Percentiles rank a stretch among this genome's conserved stretches.
These are phyloP conservation scores for Cymbopogon flexuosus DNA, from an alignment of 202 grass and related monocot genomes.

Conservation along the genomic window DNA sequence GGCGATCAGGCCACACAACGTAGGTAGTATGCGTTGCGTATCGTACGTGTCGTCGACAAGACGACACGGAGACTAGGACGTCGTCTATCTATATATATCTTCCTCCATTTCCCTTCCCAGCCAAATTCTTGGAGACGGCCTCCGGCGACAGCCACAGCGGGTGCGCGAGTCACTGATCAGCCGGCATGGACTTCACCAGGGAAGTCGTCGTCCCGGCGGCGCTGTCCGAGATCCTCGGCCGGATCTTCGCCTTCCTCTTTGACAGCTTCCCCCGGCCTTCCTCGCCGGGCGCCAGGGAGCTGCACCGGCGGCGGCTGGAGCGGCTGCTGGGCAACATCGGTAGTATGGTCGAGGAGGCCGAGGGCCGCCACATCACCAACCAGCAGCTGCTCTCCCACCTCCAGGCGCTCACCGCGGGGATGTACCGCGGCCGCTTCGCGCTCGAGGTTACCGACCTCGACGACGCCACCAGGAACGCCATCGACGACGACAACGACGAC, in stretches of 20 bases:
- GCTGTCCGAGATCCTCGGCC: slow-evolving; percentile 23
- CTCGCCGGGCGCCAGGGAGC: neutral
- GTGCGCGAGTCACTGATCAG: neutral
- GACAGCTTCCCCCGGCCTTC: neutral
- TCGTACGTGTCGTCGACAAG: neutral
- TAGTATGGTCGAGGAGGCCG: slow-evolving; percentile 40
- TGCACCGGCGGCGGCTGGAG: slow-evolving; percentile 32
- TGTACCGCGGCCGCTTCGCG: slow-evolving; percentile 45
- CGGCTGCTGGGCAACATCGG: slow-evolving; percentile 31
- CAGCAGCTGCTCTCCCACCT: slow-evolving; percentile 36
- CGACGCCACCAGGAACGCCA: neutral
- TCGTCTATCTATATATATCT: neutral
- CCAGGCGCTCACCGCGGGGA: slow-evolving; percentile 29
- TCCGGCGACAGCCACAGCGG: too few relatives aligned
- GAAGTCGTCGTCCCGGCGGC: slow-evolving; percentile 23
- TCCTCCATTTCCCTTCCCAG: too few relatives aligned
- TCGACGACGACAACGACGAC: neutral
- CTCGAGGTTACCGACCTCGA: slow-evolving; percentile 25
- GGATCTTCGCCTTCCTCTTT: slow-evolving; percentile 29
- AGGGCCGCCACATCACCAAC: slow-evolving; percentile 48
- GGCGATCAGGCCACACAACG: too few relatives aligned
- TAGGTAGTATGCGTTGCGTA: too few relatives aligned
- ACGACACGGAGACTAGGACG: neutral
- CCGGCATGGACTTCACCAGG: slow-evolving; percentile 31
- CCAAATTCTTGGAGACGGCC: neutral